A percentile compares a stretch with the other conserved stretches of the same genome.
Conservation (phyloP, 805 yeast genomes). For the Kazachstania kunashirensis region DNA sequence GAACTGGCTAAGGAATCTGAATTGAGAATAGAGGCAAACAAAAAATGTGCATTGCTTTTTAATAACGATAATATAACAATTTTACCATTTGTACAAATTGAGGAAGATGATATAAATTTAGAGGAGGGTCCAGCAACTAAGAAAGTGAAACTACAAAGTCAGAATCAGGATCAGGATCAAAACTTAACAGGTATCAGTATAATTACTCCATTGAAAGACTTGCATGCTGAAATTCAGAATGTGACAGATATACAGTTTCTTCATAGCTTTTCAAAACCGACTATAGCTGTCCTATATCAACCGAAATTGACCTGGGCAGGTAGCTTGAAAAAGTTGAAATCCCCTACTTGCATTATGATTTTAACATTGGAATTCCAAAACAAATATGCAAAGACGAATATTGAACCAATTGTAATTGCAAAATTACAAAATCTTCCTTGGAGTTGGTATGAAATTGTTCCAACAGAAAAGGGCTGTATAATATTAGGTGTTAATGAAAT, state of each 20-base stretch:
- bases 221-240: slow-evolving; percentile 49
- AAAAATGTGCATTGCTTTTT: slow-evolving; percentile 45
- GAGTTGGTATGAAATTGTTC: slow-evolving; percentile 55
- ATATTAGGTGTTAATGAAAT: slow-evolving; percentile 67
- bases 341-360: slow-evolving; percentile 18
- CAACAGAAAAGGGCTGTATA: slow-evolving; percentile 58
- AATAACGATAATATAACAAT: slow-evolving; percentile 63
- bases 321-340: slow-evolving; percentile 13
- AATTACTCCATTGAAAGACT: slow-evolving; percentile 44
- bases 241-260: slow-evolving; percentile 67
- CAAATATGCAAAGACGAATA: slow-evolving; percentile 15
- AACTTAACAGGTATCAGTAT: slow-evolving; percentile 35
- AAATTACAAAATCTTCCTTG: slow-evolving; percentile 60
- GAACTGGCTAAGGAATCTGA: slow-evolving; percentile 31
- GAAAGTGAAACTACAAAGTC: slow-evolving; percentile 5
- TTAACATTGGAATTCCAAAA: slow-evolving; percentile 41
- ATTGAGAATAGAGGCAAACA: slow-evolving; percentile 53
- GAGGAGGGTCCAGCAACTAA: slow-evolving; percentile 6
- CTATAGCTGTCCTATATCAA: slow-evolving; percentile 57
- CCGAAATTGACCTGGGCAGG: slow-evolving; percentile 74
- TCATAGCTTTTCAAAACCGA: slow-evolving; percentile 71
- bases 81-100: slow-evolving; percentile 42
- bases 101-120: slow-evolving; percentile 7
- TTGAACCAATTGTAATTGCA: slow-evolving; percentile 54
- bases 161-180: neutral